Evolutionary conservation across 202 grass and related monocot genomes (phyloP).

Genomic region (Cymbopogon flexuosus): DNA sequence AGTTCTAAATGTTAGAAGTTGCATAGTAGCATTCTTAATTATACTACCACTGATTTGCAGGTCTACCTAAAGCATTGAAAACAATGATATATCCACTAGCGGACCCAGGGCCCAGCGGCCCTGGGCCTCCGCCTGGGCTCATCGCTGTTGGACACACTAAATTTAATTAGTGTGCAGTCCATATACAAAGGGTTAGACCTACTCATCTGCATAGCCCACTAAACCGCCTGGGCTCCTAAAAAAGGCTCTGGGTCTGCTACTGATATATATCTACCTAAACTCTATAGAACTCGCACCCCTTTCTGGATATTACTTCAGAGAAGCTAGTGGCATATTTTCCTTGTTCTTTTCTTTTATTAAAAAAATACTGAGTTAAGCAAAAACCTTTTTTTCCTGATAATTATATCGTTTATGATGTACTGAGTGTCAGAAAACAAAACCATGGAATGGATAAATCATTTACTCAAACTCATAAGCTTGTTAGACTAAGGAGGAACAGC

Average conservation of each 20-base stretch:
- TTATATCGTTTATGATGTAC: not conserved
- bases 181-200: not conserved
- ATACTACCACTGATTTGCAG: not conserved
- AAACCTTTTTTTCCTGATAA: not conserved
- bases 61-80: conserved; percentile 16
- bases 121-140: not conserved
- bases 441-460: not conserved
- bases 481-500: no score
- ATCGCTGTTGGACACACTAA: not conserved
- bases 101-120: no score
- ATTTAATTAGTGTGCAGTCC: not conserved
- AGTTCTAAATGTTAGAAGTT: conserved; percentile 4
- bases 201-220: not conserved
- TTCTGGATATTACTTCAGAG: not conserved
- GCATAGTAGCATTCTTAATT: not conserved
- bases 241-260: not conserved
- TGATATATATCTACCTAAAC: not conserved
- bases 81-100: not conserved
- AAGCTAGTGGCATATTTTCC: not conserved
- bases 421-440: not conserved
- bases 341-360: not conserved
- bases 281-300: not conserved
- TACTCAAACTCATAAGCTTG: no score
- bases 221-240: not conserved
- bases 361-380: not conserved